Evolutionary conservation across 2,329 filamentous ascomycete species (phyloP).

Genomic region (Talaromyces sp.): DNA sequence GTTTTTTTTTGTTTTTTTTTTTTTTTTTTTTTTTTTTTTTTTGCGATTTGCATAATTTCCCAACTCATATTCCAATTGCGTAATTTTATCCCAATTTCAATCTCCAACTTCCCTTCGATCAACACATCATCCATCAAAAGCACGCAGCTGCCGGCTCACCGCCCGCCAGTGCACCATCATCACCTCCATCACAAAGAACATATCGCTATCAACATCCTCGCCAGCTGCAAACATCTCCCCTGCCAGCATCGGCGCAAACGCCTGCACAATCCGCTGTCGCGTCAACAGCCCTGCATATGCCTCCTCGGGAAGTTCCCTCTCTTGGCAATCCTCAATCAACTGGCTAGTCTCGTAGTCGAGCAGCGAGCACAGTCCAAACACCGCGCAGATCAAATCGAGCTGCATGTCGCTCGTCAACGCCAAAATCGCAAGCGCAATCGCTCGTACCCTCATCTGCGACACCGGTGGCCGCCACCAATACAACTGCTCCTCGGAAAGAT

Average conservation of each 20-base stretch:
- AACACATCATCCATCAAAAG: conserved; percentile 19
- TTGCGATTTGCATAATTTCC: too few species aligned
- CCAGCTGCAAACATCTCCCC: conserved; percentile 14
- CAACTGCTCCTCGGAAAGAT: conserved; percentile 11
- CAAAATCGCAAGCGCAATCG: conserved; percentile 33
- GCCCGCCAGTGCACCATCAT: conserved; percentile 31
- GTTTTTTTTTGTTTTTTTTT: too few species aligned
- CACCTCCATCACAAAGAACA: conserved; percentile 25
- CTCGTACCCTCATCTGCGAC: conserved; percentile 21
- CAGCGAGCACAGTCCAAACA: conserved; percentile 32
- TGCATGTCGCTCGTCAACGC: conserved; percentile 33
- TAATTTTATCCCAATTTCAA: too few species aligned
- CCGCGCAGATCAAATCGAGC: conserved; percentile 34
- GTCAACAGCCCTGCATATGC: conserved; percentile 19
- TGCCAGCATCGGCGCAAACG: conserved; percentile 28
- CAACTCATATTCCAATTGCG: too few species aligned
- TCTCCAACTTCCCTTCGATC: neutral
- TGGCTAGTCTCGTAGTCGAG: conserved; percentile 24
- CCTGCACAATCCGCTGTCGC: conserved; percentile 23
- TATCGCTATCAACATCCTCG: conserved; percentile 18
- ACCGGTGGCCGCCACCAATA: conserved; percentile 16
- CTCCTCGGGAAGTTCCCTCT: conserved; percentile 13
- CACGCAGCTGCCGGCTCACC: conserved; percentile 27
- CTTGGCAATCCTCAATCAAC: conserved; percentile 14
- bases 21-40: too few species aligned